Conservation (phyloP, 371 early-diverging fungal genomes). For the Rhizopus microsporus region DNA sequence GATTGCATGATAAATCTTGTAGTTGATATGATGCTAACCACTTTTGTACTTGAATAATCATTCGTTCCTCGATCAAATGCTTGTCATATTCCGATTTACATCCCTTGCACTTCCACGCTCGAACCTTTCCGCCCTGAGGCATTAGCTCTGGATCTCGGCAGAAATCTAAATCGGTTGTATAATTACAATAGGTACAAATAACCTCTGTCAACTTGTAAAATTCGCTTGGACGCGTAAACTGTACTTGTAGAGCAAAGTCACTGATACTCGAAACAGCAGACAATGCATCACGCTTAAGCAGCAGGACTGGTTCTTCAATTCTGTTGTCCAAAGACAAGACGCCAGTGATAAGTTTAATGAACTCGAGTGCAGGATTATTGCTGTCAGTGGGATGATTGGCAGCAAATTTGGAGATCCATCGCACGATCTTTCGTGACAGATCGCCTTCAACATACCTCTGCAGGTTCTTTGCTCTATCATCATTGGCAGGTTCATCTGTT, state of each 20-base stretch:
- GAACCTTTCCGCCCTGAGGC: constrained; percentile 49
- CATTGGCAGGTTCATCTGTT: constrained; percentile 11
- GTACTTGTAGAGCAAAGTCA: constrained; percentile 79
- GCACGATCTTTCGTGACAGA: constrained; percentile 53
- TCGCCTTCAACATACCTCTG: constrained; percentile 43
- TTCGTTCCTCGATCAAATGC: constrained; percentile 70
- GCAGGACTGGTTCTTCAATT: constrained; percentile 63
- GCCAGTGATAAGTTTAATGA: constrained; percentile 71
- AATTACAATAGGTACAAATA: constrained; percentile 85
- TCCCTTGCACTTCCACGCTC: constrained; percentile 56
- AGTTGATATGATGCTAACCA: constrained; percentile 73
- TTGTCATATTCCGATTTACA: constrained; percentile 80
- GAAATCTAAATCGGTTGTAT: constrained; percentile 85
- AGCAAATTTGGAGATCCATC: constrained; percentile 25
- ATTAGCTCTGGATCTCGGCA: constrained; percentile 78
- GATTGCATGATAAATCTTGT: constrained; percentile 83
- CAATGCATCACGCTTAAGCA: constrained; percentile 78
- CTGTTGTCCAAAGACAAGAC: constrained; percentile 73
- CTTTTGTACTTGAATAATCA: constrained; percentile 70
- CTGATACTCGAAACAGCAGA: constrained; percentile 66
- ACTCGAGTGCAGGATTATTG: constrained; percentile 74
- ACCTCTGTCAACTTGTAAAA: constrained; percentile 78
- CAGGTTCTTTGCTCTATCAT: constrained; percentile 35
- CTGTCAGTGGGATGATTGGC: not conserved
- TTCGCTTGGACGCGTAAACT: constrained; percentile 80